Conservation (phyloP, 306 rosid species). For the Gynostemma pentaphyllum region DNA sequence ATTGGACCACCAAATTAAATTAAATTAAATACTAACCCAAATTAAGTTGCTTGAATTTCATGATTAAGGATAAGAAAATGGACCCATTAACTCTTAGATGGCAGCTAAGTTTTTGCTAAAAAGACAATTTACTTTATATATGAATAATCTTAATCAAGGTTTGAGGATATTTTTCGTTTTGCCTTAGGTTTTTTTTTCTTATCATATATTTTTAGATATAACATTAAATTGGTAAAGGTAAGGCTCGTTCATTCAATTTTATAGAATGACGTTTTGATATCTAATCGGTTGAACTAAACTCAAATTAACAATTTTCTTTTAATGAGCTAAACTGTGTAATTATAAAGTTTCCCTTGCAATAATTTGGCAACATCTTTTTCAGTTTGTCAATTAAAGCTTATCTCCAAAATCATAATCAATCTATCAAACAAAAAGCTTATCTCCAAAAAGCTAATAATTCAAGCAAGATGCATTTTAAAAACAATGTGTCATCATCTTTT, state of each 20-base stretch:
- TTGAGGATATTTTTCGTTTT: too few relatives aligned
- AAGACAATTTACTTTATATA: not conserved
- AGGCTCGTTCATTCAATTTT: too few relatives aligned
- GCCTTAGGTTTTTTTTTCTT: not conserved
- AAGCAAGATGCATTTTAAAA: not conserved
- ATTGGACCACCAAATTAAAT: not conserved
- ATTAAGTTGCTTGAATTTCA: not conserved
- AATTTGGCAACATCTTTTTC: not conserved
- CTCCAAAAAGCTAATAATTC: slow-evolving; percentile 1
- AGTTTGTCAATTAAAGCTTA: slow-evolving; percentile 1
- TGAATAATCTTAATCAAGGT: not conserved
- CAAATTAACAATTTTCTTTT: not conserved
- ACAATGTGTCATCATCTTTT: not conserved
- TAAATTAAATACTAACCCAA: not conserved
- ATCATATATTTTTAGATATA: not conserved
- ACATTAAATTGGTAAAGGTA: too few relatives aligned
- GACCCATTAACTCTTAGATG: not conserved
- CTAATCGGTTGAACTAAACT: too few relatives aligned
- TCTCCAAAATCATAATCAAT: slow-evolving; percentile 11
- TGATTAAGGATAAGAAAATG: not conserved
- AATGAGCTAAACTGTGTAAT: not conserved
- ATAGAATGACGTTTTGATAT: too few relatives aligned
- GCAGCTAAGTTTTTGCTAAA: not conserved
- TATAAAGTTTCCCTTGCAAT: not conserved
- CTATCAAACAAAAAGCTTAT: slow-evolving; percentile 1